Evolutionary conservation across 2,329 filamentous ascomycete species (phyloP), one percentile per base, ranked within the genome.

Genomic region (Nemania sp.): DNA sequence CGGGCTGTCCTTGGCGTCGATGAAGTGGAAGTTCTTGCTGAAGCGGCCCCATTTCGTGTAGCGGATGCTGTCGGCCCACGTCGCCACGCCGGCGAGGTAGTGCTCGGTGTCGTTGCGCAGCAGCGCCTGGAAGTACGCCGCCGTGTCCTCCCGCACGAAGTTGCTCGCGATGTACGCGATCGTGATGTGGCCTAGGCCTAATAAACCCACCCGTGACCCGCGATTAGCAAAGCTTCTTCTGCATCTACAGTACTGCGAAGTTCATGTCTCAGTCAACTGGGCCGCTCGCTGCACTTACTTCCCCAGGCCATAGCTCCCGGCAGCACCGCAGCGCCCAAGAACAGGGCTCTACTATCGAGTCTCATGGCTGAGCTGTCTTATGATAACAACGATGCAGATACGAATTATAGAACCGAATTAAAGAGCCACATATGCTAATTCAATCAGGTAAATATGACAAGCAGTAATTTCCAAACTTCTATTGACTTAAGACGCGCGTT

Each of bases 11-110:
- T 86, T 79, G 52, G 85, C 84, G 67, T 88, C 85, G 70, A 88
- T 88, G 72, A 83, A 88, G 75, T 88, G 85, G 69, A 86, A 86
- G 28, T 78, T 78, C 59, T 77, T 80, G 7, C 80, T 83, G 69
- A 83, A 88, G 31, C 76, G 75, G 12, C 82, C 84, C 73, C 81
- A 84, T 68, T 78, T 77, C 6, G 81, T 86, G 72, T 88, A 87
- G 20, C 84, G 78, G 68, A 85, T 77, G 33, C 77, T 83, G 71
- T 88, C 85, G 24, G 85, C 84, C 86, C 86, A 88, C 8, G 82
- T 82, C 3, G 86, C 84, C 3, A 87, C 79, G 52, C 77, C 77
- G 42, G 84, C 83, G 22, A 88, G 76, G 64, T 86, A 86, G 62
- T 83, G 77, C 50, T 73, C 69, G 1, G 78, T 78, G 30, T 78